Evolutionary conservation across 208 protist genomes (phyloP).

Genomic region (Acanthamoeba lugdunensis): DNA sequence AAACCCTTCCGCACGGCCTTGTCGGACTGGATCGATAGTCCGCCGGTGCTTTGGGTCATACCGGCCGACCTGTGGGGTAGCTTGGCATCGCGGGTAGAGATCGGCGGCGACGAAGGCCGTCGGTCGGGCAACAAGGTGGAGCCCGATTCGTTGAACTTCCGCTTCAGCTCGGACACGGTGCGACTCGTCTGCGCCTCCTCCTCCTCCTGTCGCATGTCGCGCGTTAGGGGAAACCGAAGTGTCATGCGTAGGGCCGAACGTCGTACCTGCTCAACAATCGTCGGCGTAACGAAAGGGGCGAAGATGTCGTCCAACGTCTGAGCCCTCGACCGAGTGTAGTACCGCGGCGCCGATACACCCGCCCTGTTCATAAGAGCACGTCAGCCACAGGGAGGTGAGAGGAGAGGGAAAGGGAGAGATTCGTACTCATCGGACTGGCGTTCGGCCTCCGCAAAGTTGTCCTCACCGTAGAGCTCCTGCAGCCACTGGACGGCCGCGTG

Average conservation of each 20-base stretch:
- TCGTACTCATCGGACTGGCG: too few relatives aligned
- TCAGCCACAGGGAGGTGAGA: too few relatives aligned
- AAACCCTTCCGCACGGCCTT: background rate
- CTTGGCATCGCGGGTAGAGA: background rate
- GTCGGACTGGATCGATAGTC: background rate
- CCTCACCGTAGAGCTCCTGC: background rate
- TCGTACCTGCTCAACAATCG: background rate
- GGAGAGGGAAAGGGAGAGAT: too few relatives aligned
- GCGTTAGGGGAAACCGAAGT: too few relatives aligned
- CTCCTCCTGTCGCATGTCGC: background rate
- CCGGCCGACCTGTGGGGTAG: background rate
- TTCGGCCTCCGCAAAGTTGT: too few relatives aligned
- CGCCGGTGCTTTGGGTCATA: background rate
- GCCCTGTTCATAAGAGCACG: background rate
- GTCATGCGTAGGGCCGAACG: too few relatives aligned
- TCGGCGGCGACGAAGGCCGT: background rate
- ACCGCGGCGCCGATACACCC: background rate
- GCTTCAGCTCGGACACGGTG: background rate
- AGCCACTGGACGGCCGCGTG: constrained; percentile 21
- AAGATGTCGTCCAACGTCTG: constrained; percentile 22
- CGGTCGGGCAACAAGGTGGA: background rate
- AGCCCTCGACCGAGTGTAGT: background rate
- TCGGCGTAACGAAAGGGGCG: background rate
- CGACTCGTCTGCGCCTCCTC: background rate
- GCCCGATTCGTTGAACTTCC: background rate